Percentiles rank a stretch among this genome's conserved stretches.
These are phyloP conservation scores for Linum tenue DNA, from an alignment of 345 rosid genomes.

Conservation along the genomic window DNA sequence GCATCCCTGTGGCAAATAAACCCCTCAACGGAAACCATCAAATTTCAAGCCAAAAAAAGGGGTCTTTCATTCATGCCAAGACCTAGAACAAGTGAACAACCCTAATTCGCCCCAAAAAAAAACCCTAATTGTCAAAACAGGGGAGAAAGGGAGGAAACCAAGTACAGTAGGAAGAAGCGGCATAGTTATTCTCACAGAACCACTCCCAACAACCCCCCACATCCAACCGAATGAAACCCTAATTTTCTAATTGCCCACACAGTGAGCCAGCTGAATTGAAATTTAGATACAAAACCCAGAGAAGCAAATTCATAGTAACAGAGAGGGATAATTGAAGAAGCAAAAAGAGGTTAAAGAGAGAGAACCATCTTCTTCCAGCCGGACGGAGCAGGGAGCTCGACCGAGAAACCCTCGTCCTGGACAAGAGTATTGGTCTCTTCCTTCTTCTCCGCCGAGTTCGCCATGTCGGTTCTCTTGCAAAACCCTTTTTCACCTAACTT, in stretches of 20 bases:
- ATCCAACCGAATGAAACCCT: background rate
- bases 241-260: background rate
- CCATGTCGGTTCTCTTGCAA: conserved; percentile 18
- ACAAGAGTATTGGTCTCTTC: conserved; percentile 1
- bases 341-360: background rate
- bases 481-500: background rate
- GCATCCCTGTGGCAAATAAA: background rate
- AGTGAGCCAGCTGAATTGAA: background rate
- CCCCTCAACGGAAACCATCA: background rate
- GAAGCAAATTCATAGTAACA: background rate
- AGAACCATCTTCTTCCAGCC: conserved; percentile 41
- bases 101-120: background rate
- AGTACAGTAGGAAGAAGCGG: too few relatives aligned
- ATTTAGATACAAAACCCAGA: background rate
- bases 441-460: conserved; percentile 18
- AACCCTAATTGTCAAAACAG: background rate
- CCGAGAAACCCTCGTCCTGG: conserved; percentile 27
- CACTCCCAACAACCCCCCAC: background rate
- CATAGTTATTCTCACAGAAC: too few relatives aligned
- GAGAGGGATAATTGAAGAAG: background rate
- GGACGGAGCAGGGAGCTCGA: conserved; percentile 41
- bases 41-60: background rate
- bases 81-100: background rate
- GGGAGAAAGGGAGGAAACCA: background rate
- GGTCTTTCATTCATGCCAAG: background rate